Percentiles rank a stretch among this genome's conserved stretches.
phyloP scores from a whole-genome alignment of 805 yeast species.

The Saccharomycopsis amapae region DNA sequence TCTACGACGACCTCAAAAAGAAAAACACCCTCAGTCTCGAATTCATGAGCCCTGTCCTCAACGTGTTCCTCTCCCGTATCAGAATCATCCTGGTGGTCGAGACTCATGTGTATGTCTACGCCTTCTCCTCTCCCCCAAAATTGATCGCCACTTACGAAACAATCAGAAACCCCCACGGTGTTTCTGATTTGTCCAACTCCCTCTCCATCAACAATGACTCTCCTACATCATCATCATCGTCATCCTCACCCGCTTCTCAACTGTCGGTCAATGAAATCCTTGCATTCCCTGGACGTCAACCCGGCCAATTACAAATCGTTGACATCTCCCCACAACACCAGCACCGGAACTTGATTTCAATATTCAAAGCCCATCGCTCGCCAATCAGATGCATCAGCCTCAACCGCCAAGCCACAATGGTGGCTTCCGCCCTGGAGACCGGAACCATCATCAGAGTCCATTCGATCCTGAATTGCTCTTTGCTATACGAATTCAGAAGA shows the following conservation, averaged over 20 bases:
- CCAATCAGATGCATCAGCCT: slow-evolving; percentile 55
- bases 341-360: slow-evolving; percentile 55
- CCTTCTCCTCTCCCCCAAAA: slow-evolving; percentile 75
- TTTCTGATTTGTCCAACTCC: slow-evolving; percentile 45
- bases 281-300: slow-evolving; percentile 60
- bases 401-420: slow-evolving; percentile 53
- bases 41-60: slow-evolving; percentile 67
- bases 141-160: slow-evolving; percentile 61
- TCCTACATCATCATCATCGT: background rate
- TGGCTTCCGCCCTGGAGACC: slow-evolving; percentile 75
- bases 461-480: slow-evolving; percentile 57
- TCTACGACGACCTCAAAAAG: slow-evolving; percentile 88
- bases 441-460: slow-evolving; percentile 78
- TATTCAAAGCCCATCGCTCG: slow-evolving; percentile 72
- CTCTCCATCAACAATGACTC: background rate
- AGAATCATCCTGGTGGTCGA: slow-evolving; percentile 67
- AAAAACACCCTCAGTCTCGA: slow-evolving; percentile 67
- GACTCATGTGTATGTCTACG: slow-evolving; percentile 64
- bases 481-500: slow-evolving; percentile 79
- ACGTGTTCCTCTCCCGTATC: slow-evolving; percentile 67
- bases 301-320: slow-evolving; percentile 74
- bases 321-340: slow-evolving; percentile 63
- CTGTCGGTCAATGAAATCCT: slow-evolving; percentile 35
- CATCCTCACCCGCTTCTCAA: slow-evolving; percentile 25
- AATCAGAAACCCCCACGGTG: slow-evolving; percentile 51